Conservation (phyloP, 371 early-diverging fungal genomes). For the Circinella minor region DNA sequence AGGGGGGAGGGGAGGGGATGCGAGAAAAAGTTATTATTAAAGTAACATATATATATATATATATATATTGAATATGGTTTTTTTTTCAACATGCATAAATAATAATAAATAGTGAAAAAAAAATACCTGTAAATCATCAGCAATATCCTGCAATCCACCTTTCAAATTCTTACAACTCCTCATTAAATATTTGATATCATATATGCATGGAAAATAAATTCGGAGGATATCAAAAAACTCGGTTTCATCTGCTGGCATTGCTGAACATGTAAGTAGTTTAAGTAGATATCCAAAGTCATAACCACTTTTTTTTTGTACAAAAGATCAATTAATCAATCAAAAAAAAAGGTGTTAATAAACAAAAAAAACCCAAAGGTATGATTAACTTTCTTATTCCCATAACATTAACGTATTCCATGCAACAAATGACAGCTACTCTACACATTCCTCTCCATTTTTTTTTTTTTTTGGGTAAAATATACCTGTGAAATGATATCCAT, state of each 20-base stretch:
- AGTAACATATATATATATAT: no score
- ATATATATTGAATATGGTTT: no score
- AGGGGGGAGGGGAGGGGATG: no score
- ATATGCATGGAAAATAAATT: constrained; percentile 97
- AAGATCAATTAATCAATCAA: background rate
- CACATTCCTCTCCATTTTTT: no score
- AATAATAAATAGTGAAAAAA: no score
- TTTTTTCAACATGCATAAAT: no score
- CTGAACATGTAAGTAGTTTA: constrained; percentile 92
- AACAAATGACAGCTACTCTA: no score
- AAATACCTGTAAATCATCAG: constrained; percentile 91
- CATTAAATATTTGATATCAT: constrained; percentile 99
- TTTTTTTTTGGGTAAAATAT: constrained; percentile 4
- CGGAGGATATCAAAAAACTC: constrained; percentile 95
- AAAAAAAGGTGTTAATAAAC: no score
- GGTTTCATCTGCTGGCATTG: constrained; percentile 92
- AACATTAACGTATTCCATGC: no score
- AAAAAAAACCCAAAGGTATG: background rate
- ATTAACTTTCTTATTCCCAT: no score
- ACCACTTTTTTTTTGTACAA: constrained; percentile 59
- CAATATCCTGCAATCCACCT: constrained; percentile 99
- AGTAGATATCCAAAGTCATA: constrained; percentile 99
- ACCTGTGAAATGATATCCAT: constrained; percentile 99
- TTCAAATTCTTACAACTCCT: constrained; percentile 95
- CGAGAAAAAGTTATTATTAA: no score